Percentiles rank a stretch among this genome's conserved stretches.
These are phyloP conservation scores for Papiliotrema terrestris DNA, from an alignment of 1,284 basidiomycete species.

Conservation along the genomic window DNA sequence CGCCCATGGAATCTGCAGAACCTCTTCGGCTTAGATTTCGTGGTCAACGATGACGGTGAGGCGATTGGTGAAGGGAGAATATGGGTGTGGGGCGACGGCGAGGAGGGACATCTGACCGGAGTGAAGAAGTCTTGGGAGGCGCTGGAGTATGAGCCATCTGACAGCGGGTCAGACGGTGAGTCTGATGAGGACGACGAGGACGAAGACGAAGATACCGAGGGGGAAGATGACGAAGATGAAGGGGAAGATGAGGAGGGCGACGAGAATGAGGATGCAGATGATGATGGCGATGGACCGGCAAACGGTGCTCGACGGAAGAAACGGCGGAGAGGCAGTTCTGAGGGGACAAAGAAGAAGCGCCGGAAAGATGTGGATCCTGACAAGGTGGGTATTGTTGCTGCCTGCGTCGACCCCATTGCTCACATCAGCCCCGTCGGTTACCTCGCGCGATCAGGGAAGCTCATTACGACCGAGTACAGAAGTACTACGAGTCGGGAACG, in stretches of 20 bases:
- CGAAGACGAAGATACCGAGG: conserved; percentile 53
- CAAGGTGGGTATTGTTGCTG: conserved; percentile 19
- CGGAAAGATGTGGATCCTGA: conserved; percentile 30
- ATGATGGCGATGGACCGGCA: conserved; percentile 27
- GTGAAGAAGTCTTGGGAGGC: conserved; percentile 56
- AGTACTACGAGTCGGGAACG: conserved; percentile 82
- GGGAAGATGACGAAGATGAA: conserved; percentile 46
- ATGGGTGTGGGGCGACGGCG: conserved; percentile 84
- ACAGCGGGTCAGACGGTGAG: conserved; percentile 33
- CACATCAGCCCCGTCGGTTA: conserved; percentile 52
- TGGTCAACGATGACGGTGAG: conserved; percentile 30
- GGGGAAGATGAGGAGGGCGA: conserved; percentile 53
- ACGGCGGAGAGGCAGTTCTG: conserved; percentile 49
- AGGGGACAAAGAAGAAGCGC: conserved; percentile 21
- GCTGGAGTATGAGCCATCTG: conserved; percentile 53
- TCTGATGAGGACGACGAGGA: conserved; percentile 41
- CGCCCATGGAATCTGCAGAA: conserved; percentile 88
- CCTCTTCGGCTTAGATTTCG: conserved; percentile 65
- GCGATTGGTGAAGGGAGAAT: conserved; percentile 59
- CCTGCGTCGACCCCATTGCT: conserved; percentile 3
- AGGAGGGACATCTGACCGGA: conserved; percentile 51
- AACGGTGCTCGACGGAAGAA: conserved; percentile 54
- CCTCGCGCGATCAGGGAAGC: conserved; percentile 65
- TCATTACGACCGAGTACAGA: conserved; percentile 63
- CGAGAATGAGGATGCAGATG: conserved; percentile 52